Evolutionary conservation across 805 yeast genomes (phyloP).

Genomic region (Komagataella pseudopastoris): DNA sequence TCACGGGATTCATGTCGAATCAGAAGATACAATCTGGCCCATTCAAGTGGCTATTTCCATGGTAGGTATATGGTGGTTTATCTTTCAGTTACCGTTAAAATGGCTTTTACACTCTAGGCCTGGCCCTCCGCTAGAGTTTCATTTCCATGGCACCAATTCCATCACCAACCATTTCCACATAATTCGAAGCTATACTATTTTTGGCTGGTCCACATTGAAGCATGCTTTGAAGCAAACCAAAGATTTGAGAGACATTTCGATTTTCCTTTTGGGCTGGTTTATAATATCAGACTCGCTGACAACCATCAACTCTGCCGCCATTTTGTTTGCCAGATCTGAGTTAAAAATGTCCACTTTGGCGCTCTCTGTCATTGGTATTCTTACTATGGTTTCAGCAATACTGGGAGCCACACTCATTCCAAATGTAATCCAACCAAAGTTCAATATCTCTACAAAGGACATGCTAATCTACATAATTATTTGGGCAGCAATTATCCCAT

Average conservation of each 20-base stretch:
- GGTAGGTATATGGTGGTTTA: conserved; percentile 70
- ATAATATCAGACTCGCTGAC: conserved; percentile 63
- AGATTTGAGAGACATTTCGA: conserved; percentile 47
- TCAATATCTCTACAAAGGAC: conserved; percentile 29
- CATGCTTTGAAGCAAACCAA: conserved; percentile 47
- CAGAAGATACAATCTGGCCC: conserved; percentile 18
- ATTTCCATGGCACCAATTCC: conserved; percentile 9
- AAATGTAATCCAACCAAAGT: conserved; percentile 20
- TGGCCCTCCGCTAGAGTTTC: conserved; percentile 13
- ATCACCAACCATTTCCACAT: conserved; percentile 6
- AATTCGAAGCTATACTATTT: conserved; percentile 23
- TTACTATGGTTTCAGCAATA: conserved; percentile 57
- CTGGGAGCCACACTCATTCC: conserved; percentile 52
- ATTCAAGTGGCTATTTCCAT: conserved; percentile 45
- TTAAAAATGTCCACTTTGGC: conserved; percentile 55
- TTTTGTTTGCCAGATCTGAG: conserved; percentile 61
- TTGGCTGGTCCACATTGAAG: conserved; percentile 51
- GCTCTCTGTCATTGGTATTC: conserved; percentile 48
- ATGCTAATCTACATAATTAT: conserved; percentile 37
- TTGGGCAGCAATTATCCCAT: conserved; percentile 56
- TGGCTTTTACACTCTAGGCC: conserved; percentile 31
- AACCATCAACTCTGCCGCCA: conserved; percentile 70
- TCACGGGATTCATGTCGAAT: background rate
- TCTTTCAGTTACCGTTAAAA: conserved; percentile 52
- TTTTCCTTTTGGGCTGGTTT: conserved; percentile 64